Percentiles rank a stretch among this genome's conserved stretches.
Conservation (phyloP, 2,329 filamentous ascomycete genomes). For the Sporothrix euskadiensis region DNA sequence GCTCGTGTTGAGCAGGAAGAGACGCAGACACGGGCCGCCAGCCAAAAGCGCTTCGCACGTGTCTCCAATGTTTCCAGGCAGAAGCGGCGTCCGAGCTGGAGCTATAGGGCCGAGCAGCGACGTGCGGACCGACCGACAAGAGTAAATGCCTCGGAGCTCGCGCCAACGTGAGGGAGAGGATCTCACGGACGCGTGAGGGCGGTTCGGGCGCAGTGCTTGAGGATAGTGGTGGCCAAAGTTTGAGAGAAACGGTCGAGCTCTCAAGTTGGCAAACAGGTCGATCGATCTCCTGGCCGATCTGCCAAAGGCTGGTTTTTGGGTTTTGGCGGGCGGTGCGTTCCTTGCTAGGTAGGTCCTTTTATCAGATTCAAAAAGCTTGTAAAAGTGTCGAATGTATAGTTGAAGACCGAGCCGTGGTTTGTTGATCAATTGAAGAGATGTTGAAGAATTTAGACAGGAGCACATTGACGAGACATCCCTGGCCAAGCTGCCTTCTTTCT, state of each 20-base stretch:
- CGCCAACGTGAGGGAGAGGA: slow-evolving; percentile 25
- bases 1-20: background rate
- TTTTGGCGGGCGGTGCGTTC: background rate
- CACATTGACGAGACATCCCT: slow-evolving; percentile 1
- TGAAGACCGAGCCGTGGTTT: background rate
- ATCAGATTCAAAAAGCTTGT: background rate
- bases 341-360: background rate
- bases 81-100: slow-evolving; percentile 15
- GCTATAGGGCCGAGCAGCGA: slow-evolving; percentile 13
- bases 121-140: slow-evolving; percentile 15
- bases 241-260: background rate
- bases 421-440: background rate
- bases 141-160: slow-evolving; percentile 20
- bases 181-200: slow-evolving; percentile 12
- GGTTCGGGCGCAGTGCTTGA: background rate
- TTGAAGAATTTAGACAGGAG: background rate
- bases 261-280: no score
- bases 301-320: background rate
- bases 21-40: slow-evolving; percentile 22
- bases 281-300: background rate
- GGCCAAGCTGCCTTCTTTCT: slow-evolving; percentile 6
- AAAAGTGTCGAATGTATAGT: background rate
- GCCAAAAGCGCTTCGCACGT: slow-evolving; percentile 10
- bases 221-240: background rate
- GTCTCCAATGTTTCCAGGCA: slow-evolving; percentile 19